A percentile compares a stretch with the other conserved stretches of the same genome.
These are phyloP conservation scores for Camellia lanceoleosa DNA, from an alignment of 148 eudicot genomes.

Conservation along the genomic window DNA sequence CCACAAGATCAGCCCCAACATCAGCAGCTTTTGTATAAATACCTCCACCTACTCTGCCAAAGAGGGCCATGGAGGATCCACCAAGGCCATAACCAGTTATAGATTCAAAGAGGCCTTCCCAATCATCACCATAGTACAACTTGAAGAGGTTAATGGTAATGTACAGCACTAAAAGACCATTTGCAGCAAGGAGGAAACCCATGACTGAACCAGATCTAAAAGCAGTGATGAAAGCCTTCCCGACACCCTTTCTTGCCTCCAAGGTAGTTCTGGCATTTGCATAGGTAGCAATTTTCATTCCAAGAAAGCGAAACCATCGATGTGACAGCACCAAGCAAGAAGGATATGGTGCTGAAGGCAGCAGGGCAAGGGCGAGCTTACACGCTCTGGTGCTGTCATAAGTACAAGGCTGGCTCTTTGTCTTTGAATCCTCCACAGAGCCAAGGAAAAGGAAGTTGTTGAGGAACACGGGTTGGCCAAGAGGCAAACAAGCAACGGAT, in stretches of 20 bases:
- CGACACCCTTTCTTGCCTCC: slow-evolving; percentile 95
- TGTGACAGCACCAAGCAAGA: too few species aligned
- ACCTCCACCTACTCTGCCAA: slow-evolving; percentile 95
- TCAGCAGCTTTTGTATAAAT: slow-evolving; percentile 95
- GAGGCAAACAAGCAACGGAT: too few species aligned
- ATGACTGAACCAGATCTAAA: slow-evolving; percentile 98
- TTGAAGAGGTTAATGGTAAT: slow-evolving; percentile 74
- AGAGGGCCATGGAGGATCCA: slow-evolving; percentile 95
- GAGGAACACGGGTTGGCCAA: too few species aligned
- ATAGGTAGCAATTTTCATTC: slow-evolving; percentile 95
- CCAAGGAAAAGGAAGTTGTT: too few species aligned
- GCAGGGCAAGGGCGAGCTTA: too few species aligned
- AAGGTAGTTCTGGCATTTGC: slow-evolving; percentile 94
- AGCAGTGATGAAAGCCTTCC: slow-evolving; percentile 79
- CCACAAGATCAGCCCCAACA: slow-evolving; percentile 97
- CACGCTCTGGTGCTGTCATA: too few species aligned
- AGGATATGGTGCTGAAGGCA: too few species aligned
- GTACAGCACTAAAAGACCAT: slow-evolving; percentile 79
- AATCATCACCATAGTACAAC: slow-evolving; percentile 89
- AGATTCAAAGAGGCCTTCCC: slow-evolving; percentile 92
- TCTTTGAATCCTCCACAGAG: too few species aligned
- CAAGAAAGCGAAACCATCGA: too few species aligned
- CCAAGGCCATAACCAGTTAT: slow-evolving; percentile 97
- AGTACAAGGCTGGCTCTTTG: too few species aligned
- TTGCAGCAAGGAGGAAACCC: slow-evolving; percentile 95